Evolutionary conservation across 2,329 filamentous ascomycete species (phyloP), one percentile per base, ranked within the genome.

Genomic region (Xylariaceae sp.): DNA sequence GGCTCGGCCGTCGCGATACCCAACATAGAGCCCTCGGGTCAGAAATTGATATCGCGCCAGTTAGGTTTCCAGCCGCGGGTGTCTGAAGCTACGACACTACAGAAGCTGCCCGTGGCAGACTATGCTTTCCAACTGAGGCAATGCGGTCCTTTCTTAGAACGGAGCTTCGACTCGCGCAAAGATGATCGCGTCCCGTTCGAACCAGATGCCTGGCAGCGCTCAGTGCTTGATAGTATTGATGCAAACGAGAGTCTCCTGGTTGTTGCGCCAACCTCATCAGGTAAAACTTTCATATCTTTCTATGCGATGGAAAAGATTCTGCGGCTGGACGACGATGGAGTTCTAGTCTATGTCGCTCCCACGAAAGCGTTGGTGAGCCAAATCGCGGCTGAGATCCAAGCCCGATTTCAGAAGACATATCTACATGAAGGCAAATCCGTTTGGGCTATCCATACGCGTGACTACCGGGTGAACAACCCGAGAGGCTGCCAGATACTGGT

Each of bases 361-460:
- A 92, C 89, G 0, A 93, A 93, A 69, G 88, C 90, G 2, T 77
- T 93, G 9, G 88, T 92, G 60, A 92, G 92, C 69, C 89, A 93
- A 71, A 92, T 93, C 64, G 89, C 88, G 1, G 89, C 89, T 0
- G 89, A 92, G 73, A 79, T 92, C 13, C 85, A 90, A 70, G 88
- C 85, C 4, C 82, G 88, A 4, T 93, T 90, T 68, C 84, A 81
- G 0, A 93, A 92, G 73, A 77, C 74, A 1, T 85, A 85, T 71
- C 77, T 78, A 34, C 79, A 84, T 44, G 77, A 76, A 3, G 85
- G 82, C 0, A 85, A 85, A 65, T 88, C 85, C 0, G 86, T 92
- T 0, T 93, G 88, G 88, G 88, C 84, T 0, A 91, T 93, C 52
- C 86, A 92, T 66, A 92, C 89, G 0, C 76, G 88, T 53, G 88